Base-by-base conservation (phyloP, 75 land plant species). In the Cupressus sempervirens region DNA sequence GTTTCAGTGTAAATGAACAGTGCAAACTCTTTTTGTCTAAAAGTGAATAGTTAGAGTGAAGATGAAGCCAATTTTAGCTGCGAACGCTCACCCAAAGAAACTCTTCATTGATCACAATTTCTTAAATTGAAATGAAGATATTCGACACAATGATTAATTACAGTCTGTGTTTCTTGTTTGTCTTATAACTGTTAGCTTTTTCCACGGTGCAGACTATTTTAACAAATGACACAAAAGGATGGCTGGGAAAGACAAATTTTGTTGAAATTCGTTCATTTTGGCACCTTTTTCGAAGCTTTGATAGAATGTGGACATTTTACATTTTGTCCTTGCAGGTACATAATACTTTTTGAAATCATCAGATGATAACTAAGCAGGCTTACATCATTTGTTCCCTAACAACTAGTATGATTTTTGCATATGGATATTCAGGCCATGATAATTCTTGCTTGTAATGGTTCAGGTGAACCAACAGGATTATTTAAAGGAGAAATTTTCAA, bases 201-300 rank as follows among this genome's bases (percentile, higher is more conserved):
- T 11, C 15, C 81, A 45, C 9, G 46, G n/a, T 79, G 50, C 81
- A 79, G 81, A 79, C 11, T 8, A 32, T 45, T n/a, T 45, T 79
- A 43, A 12, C 23, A 32, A 72, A 32, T 45, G 81, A 45, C 45
- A 79, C 30, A 79, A 79, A 45, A 26, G 46, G 86, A 62, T 95
- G 96, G 96, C 79, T 93, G 41, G 97, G 98, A 53, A 98, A 98
- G 84, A 88, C 91, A 23, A 93, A 93, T 88, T 98, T 95, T 92
- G 99, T 98, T 41, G 99, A 98, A 91, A 93, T 95, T 62, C 94
- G 99, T 5, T 92, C 99, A 53, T 98, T 91, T 83, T 96, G 99
- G 97, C 99, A 98, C 82, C 82, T 98, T 56, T 96, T 95, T 82
- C 91, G 99, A 91, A 98, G 99, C 91, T 98, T 96, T 88, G 99